Base-by-base conservation (phyloP, 1,139 yeast genomes). In the Wickerhamomyces sp. region DNA sequence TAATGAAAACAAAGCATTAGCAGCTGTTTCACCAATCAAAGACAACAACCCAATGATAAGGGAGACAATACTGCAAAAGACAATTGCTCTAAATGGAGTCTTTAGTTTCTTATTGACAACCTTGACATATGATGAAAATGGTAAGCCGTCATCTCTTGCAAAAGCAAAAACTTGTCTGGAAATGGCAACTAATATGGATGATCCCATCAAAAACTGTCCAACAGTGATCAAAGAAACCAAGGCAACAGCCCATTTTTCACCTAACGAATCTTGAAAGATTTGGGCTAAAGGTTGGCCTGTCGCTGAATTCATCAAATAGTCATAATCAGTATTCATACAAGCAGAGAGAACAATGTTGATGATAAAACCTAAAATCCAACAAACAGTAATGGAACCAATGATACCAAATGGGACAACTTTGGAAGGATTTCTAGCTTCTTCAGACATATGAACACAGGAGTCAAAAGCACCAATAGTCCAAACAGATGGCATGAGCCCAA, bases 391-490 rank as follows among this genome's bases (percentile, higher is more conserved):
- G 27, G 81, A 72, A 29, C 75, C 68, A 45, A 74, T 62, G 44
- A 79, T 82, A 26, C 89, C 90, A 44, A 76, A 63, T 27, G 90
- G 89, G 26, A 82, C 81, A 27, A 84, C 78, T 46, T 66, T 69
- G 11, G 80, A 70, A 15, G 89, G 86, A 56, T 80, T 76, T 38
- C 69, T 68, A 29, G 85, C 84, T 59, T 84, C 90, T 62, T 84
- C 91, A 27, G 81, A 72, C 77, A 82, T 77, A 62, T 83, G 90
- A 43, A 82, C 79, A 53, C 84, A 81, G 3, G 84, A 77, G 60
- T 84, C 90, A 60, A 81, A 82, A 0, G 85, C 82, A 54, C 81
- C 82, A 58, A 78, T 78, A 13, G 81, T 75, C 84, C 84, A 78
- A 46, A 77, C 76, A 1, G 85, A 82, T 3, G 86, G 79, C 74